Evolutionary conservation across 352 stramenopile species (phyloP).

Genomic region (Globisporangium recalcitrans): DNA sequence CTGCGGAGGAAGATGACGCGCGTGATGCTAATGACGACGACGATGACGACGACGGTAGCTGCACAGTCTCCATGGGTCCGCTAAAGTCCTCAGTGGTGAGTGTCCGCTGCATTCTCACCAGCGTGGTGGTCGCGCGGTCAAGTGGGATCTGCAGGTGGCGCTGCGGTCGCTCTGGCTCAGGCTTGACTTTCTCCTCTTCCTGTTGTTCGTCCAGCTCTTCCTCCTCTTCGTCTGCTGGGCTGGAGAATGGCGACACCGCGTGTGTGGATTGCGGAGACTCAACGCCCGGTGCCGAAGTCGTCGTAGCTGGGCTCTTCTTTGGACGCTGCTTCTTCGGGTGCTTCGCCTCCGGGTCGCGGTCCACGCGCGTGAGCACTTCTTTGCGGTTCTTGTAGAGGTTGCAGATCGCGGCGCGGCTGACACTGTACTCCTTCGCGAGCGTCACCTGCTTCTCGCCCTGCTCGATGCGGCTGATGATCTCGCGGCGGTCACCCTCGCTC

Average conservation of each 20-base stretch:
- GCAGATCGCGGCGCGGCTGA: constrained; percentile 46
- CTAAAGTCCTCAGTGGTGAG: constrained; percentile 3
- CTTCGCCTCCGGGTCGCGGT: constrained; percentile 21
- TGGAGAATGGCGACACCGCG: background rate
- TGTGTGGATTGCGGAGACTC: background rate
- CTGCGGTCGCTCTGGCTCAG: background rate
- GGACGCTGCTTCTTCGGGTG: constrained; percentile 18
- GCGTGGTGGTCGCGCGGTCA: background rate
- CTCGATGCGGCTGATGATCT: constrained; percentile 43
- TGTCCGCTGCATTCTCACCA: background rate
- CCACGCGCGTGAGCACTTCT: constrained; percentile 35
- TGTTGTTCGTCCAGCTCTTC: background rate
- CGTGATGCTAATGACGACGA: background rate
- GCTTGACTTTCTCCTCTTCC: constrained; percentile 1
- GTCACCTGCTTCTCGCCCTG: constrained; percentile 41
- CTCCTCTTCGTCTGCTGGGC: background rate
- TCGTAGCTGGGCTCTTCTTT: background rate
- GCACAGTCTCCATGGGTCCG: constrained; percentile 5
- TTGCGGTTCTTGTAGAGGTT: constrained; percentile 56
- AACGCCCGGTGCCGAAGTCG: background rate
- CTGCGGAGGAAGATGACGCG: background rate
- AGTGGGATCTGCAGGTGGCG: background rate
- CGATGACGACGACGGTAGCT: background rate
- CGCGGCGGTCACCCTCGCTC: constrained; percentile 34
- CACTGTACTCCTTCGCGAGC: constrained; percentile 40